Evolutionary conservation across 192 early-diverging fungal genomes (phyloP), one percentile per base, ranked within the genome.

Genomic region (Kappamyces sp.): DNA sequence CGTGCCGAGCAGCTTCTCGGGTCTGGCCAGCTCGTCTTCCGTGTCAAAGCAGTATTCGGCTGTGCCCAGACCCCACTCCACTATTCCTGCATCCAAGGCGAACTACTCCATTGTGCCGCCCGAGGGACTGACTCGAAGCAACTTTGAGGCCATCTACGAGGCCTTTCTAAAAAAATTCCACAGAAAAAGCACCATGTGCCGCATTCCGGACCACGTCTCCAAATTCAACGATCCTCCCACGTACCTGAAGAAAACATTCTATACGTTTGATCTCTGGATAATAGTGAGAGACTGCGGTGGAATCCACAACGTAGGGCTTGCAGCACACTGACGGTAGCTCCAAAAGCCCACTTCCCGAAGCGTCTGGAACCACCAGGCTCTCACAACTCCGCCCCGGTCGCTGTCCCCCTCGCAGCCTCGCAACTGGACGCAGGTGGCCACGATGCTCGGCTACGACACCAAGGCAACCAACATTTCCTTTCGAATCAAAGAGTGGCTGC

Each of bases 381-480:
- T 9, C 46, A 49, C 15, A 47, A 60, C 51, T 34, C 35, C 13
- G 10, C 39, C 13, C 36, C 40, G 38, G 23, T 15, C 34, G 42
- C 63, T 44, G 58, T 23, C 13, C 7, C 8, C 8, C 23, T 50
- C 40, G 13, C 15, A 69, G 66, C 59, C 68, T 34, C 50, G 55
- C 23, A 60, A 63, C 33, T 74, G 72, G 72, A 59, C 67, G 7
- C 66, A 74, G 23, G 62, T 74, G 7, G 72, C 72, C 10, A 38
- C 62, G 13, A 32, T 61, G 23, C 55, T 74, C 8, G 72, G 72
- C n/a, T 74, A 64, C 49, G 65, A 70, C 48, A 63, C 67, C 5
- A 71, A 71, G 23, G 65, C 64, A 33, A 70, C 63, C 37, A 74
- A 74, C 51, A 74, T 74, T 51, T 63, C 72, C 0, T 66, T 61